Percentiles rank a stretch among this genome's conserved stretches.
phyloP scores from a whole-genome alignment of 2,329 filamentous ascomycete genomes.

The Venturia carpophila region DNA sequence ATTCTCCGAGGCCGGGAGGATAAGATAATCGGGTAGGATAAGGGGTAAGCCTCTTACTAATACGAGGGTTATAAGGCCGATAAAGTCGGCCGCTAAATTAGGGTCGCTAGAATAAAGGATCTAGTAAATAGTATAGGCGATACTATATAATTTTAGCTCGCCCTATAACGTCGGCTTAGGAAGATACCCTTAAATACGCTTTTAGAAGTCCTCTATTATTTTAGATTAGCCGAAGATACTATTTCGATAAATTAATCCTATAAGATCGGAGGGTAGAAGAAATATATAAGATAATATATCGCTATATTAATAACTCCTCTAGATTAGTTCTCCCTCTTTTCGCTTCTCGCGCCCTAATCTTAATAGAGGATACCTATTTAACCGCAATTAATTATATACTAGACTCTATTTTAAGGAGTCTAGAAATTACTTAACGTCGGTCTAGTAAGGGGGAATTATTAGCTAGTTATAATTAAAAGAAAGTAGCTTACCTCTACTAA shows the following conservation, averaged over 20 bases:
- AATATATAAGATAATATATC: too few species aligned
- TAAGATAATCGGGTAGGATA: constrained; percentile 21
- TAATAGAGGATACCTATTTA: too few species aligned
- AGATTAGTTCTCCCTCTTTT: too few species aligned
- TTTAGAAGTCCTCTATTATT: constrained; percentile 27
- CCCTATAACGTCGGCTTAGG: constrained; percentile 19
- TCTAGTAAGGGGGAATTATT: not conserved
- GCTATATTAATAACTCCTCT: too few species aligned
- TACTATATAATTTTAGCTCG: constrained; percentile 22
- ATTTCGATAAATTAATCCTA: constrained; percentile 5
- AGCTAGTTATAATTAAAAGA: not conserved
- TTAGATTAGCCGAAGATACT: constrained; percentile 26
- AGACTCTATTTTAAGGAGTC: too few species aligned
- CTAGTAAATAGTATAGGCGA: constrained; percentile 27
- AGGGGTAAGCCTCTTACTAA: constrained; percentile 22
- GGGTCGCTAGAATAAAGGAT: constrained; percentile 20
- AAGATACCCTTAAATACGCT: constrained; percentile 21
- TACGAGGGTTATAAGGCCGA: constrained; percentile 25
- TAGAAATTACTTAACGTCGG: too few species aligned
- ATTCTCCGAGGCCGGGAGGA: constrained; percentile 19
- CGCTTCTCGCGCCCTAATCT: too few species aligned
- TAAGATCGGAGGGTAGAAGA: too few species aligned
- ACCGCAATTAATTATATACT: too few species aligned
- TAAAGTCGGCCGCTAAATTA: constrained; percentile 22
- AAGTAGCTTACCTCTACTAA: constrained; percentile 28